phyloP scores from a whole-genome alignment of 805 yeast genomes.

The Candida maris region DNA sequence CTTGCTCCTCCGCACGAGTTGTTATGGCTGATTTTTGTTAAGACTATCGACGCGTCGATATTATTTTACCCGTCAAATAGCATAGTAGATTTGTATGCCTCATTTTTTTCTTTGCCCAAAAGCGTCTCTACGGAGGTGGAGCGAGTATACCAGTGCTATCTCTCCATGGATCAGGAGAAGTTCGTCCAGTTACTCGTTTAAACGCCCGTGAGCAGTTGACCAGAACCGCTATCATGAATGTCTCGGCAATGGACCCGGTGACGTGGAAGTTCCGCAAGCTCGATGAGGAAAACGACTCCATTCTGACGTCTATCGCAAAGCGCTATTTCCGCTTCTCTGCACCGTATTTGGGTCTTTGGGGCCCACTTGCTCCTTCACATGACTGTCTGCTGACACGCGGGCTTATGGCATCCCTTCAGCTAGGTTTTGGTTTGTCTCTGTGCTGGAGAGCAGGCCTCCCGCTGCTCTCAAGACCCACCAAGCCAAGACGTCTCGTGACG shows the following conservation, averaged over 20 bases:
- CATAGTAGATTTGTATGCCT: no score
- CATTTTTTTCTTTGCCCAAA: no score
- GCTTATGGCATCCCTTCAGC: slow-evolving; percentile 25
- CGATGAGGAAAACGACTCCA: slow-evolving; percentile 23
- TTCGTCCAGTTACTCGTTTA: no score
- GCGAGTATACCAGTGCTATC: no score
- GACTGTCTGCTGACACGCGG: slow-evolving; percentile 28
- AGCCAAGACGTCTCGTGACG: background rate
- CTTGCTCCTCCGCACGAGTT: no score
- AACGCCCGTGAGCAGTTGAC: no score
- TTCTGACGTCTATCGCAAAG: slow-evolving; percentile 16
- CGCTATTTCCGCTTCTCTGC: slow-evolving; percentile 26
- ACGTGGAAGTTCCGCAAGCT: slow-evolving; percentile 21
- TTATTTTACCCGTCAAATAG: no score
- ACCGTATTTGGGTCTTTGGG: slow-evolving; percentile 29
- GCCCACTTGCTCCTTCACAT: slow-evolving; percentile 35
- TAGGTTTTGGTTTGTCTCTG: slow-evolving; percentile 20
- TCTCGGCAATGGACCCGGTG: slow-evolving; percentile 4
- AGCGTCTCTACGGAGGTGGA: no score
- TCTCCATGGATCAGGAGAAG: no score
- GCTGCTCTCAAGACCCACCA: background rate
- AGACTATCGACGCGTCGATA: no score
- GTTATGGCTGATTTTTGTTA: no score
- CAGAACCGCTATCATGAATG: no score
- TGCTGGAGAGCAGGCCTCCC: slow-evolving; percentile 8